A percentile compares a stretch with the other conserved stretches of the same genome.
Evolutionary conservation across 2,329 filamentous ascomycete species (phyloP).

Genomic region (Sarocladiaceae sp.): DNA sequence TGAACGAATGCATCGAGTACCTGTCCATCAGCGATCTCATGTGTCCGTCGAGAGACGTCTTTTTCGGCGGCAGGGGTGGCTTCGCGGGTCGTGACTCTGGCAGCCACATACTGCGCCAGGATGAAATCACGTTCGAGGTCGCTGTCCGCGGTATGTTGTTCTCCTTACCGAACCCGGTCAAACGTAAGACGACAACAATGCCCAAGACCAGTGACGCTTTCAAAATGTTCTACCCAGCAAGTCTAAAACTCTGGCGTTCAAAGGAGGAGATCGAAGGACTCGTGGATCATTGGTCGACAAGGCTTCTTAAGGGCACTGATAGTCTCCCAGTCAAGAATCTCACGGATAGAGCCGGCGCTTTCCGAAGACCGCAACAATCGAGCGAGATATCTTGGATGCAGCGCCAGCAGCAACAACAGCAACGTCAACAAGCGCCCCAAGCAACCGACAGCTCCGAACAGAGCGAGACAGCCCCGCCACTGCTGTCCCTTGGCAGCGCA

Average conservation of each 20-base stretch:
- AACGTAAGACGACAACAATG: constrained; percentile 47
- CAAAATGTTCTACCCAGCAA: constrained; percentile 90
- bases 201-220: constrained; percentile 54
- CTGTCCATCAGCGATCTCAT: constrained; percentile 86
- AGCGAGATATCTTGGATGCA: constrained; percentile 28
- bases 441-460: constrained; percentile 14
- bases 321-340: constrained; percentile 28
- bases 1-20: constrained; percentile 79
- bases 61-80: constrained; percentile 56
- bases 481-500: constrained; percentile 56
- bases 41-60: constrained; percentile 63
- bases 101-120: constrained; percentile 75
- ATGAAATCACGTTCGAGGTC: constrained; percentile 90
- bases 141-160: constrained; percentile 83
- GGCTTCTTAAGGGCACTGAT: constrained; percentile 50
- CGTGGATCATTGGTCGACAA: constrained; percentile 62
- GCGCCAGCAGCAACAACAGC: constrained; percentile 21
- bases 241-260: constrained; percentile 74
- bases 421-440: constrained; percentile 6
- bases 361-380: constrained; percentile 34
- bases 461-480: constrained; percentile 24
- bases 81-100: constrained; percentile 48
- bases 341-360: constrained; percentile 41
- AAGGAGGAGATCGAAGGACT: constrained; percentile 75
- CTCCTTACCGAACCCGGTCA: constrained; percentile 78